Evolutionary conservation across 164 flowering plant genomes (phyloP).

Genomic region (Euptelea pleiosperma): DNA sequence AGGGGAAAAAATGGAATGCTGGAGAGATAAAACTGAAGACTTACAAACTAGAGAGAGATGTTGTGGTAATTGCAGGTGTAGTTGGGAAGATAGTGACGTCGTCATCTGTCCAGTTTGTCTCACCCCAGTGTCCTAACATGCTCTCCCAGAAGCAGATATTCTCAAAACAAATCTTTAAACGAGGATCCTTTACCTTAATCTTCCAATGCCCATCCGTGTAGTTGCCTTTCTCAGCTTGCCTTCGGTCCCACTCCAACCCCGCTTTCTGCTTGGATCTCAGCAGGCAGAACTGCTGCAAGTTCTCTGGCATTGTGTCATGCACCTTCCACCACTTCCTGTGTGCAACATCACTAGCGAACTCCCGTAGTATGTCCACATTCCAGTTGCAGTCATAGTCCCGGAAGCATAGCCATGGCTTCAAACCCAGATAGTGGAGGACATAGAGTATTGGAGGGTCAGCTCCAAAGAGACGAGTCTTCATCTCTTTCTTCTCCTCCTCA

Average conservation of each 20-base stretch:
- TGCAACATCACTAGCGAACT: slow-evolving; percentile 84
- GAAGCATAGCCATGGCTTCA: slow-evolving; percentile 94
- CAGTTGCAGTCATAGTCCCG: slow-evolving; percentile 94
- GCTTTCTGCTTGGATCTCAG: slow-evolving; percentile 88
- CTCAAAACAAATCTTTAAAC: slow-evolving; percentile 49
- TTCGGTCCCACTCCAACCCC: slow-evolving; percentile 80
- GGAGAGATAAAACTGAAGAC: background rate
- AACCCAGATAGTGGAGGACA: slow-evolving; percentile 81
- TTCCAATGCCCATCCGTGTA: slow-evolving; percentile 84
- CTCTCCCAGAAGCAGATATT: slow-evolving; percentile 70
- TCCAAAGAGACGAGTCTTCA: slow-evolving; percentile 67
- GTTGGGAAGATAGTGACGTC: slow-evolving; percentile 28
- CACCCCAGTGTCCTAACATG: slow-evolving; percentile 81
- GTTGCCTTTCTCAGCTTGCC: slow-evolving; percentile 82
- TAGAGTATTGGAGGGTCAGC: slow-evolving; percentile 85
- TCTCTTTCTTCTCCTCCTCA: slow-evolving; percentile 59
- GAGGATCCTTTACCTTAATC: slow-evolving; percentile 59
- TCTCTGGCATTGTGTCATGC: slow-evolving; percentile 83
- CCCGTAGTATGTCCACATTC: slow-evolving; percentile 77
- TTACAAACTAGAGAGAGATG: slow-evolving; percentile 34
- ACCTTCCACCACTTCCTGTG: slow-evolving; percentile 89
- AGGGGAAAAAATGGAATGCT: background rate
- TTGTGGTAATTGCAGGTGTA: slow-evolving; percentile 23
- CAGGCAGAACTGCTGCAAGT: slow-evolving; percentile 71
- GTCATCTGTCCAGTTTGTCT: slow-evolving; percentile 66